A percentile compares a stretch with the other conserved stretches of the same genome.
phyloP scores from a whole-genome alignment of 2,329 filamentous ascomycete species.

The Phaeophleospora eucalypticola region DNA sequence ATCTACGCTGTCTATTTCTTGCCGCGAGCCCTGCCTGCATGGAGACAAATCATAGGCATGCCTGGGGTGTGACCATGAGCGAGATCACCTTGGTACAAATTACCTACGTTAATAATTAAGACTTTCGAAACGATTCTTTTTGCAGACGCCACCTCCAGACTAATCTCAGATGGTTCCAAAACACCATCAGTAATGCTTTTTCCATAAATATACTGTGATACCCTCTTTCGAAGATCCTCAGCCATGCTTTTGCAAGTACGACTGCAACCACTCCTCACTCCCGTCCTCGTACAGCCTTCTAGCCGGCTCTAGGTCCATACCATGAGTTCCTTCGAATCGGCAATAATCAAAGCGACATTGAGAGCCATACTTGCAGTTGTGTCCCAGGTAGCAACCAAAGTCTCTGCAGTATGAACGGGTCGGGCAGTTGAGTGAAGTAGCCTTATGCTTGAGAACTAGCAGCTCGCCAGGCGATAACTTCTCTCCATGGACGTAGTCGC shows the following conservation, averaged over 20 bases:
- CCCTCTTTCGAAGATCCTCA: too few species aligned
- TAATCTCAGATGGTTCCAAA: too few species aligned
- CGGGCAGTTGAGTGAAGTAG: slow-evolving; percentile 38
- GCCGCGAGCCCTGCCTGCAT: slow-evolving; percentile 41
- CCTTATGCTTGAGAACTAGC: slow-evolving; percentile 40
- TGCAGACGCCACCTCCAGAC: too few species aligned
- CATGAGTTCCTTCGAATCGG: slow-evolving; percentile 37
- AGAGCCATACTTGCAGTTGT: slow-evolving; percentile 38
- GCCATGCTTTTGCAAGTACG: slow-evolving; percentile 23
- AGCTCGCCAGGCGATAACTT: slow-evolving; percentile 36
- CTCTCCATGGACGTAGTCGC: slow-evolving; percentile 41
- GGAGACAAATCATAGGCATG: slow-evolving; percentile 45
- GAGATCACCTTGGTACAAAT: too few species aligned
- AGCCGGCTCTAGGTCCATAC: slow-evolving; percentile 24
- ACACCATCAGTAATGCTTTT: too few species aligned
- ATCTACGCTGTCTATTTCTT: slow-evolving; percentile 47
- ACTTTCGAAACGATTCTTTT: too few species aligned
- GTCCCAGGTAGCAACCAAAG: slow-evolving; percentile 41
- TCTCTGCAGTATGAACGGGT: slow-evolving; percentile 36
- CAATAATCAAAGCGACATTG: slow-evolving; percentile 37
- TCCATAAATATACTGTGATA: too few species aligned
- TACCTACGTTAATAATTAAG: too few species aligned
- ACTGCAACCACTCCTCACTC: slow-evolving; percentile 26
- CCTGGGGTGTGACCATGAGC: slow-evolving; percentile 40
- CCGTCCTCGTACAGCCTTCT: slow-evolving; percentile 30